Evolutionary conservation across 2,329 filamentous ascomycete species (phyloP).

Genomic region (Zymoseptoria passerinii): DNA sequence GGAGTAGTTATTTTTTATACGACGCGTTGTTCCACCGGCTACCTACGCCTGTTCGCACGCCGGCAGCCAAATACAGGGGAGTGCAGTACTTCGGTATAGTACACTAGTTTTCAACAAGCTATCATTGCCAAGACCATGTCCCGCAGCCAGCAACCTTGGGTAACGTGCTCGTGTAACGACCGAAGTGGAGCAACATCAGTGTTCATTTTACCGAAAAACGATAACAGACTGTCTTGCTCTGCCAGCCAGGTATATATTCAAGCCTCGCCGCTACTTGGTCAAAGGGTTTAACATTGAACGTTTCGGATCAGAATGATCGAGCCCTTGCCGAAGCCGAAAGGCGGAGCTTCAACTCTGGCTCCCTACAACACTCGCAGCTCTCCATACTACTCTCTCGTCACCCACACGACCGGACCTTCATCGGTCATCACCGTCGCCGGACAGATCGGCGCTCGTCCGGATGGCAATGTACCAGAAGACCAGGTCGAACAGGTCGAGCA

Average conservation of each 20-base stretch:
- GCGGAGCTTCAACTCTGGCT: background rate
- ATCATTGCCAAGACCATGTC: background rate
- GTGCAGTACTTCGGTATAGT: too few species aligned
- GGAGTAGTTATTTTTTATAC: background rate
- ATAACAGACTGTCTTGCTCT: background rate
- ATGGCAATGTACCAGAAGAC: conserved; percentile 18
- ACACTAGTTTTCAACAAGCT: background rate
- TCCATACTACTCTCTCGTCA: conserved; percentile 14
- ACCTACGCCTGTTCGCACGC: too few species aligned
- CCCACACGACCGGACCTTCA: conserved; percentile 9
- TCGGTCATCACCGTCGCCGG: conserved; percentile 17
- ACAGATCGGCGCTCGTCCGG: conserved; percentile 17
- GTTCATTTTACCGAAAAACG: background rate
- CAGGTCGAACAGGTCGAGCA: conserved; percentile 17
- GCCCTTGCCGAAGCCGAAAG: background rate
- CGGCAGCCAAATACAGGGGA: background rate
- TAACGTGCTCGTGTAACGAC: background rate
- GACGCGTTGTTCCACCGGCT: too few species aligned
- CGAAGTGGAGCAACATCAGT: background rate
- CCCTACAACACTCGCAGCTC: conserved; percentile 14
- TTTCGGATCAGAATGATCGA: background rate
- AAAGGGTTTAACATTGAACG: background rate
- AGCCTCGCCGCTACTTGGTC: background rate
- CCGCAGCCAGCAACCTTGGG: background rate
- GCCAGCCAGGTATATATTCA: background rate